Percentiles rank a stretch among this genome's conserved stretches.
phyloP scores from a whole-genome alignment of 2,329 filamentous ascomycete species.

The Fusarium nisikadoi region DNA sequence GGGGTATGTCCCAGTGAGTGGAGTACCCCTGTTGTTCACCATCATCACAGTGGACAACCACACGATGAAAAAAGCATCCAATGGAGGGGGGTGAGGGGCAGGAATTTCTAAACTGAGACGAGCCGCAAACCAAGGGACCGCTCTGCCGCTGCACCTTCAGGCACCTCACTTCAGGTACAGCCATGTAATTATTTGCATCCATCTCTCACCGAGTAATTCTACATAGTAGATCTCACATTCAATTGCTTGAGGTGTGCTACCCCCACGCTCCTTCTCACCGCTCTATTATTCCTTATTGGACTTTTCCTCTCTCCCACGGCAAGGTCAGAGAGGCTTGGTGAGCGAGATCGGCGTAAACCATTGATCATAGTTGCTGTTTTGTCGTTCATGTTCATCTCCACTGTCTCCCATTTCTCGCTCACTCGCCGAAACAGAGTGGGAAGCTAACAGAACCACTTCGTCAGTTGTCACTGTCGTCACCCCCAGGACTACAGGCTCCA shows the following conservation, averaged over 20 bases:
- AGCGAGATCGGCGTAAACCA: constrained; percentile 20
- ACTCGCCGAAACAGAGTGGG: background rate
- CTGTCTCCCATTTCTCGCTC: constrained; percentile 6
- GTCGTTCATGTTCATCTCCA: background rate
- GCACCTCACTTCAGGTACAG: constrained; percentile 13
- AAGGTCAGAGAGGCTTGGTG: constrained; percentile 13
- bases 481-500: constrained; percentile 29
- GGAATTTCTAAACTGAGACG: constrained; percentile 7
- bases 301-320: background rate
- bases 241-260: constrained; percentile 19
- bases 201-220: constrained; percentile 26
- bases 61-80: background rate
- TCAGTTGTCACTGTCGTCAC: constrained; percentile 35
- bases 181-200: background rate
- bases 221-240: constrained; percentile 27
- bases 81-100: constrained; percentile 25
- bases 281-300: constrained; percentile 5
- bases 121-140: constrained; percentile 11
- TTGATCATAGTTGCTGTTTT: background rate
- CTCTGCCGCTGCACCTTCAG: constrained; percentile 7
- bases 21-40: constrained; percentile 20
- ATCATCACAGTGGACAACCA: constrained; percentile 33
- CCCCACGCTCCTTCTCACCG: constrained; percentile 29
- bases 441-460: constrained; percentile 22
- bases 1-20: constrained; percentile 22